Base-by-base conservation (phyloP, 768 basidiomycete species). In the Boletus subcaerulescens region DNA sequence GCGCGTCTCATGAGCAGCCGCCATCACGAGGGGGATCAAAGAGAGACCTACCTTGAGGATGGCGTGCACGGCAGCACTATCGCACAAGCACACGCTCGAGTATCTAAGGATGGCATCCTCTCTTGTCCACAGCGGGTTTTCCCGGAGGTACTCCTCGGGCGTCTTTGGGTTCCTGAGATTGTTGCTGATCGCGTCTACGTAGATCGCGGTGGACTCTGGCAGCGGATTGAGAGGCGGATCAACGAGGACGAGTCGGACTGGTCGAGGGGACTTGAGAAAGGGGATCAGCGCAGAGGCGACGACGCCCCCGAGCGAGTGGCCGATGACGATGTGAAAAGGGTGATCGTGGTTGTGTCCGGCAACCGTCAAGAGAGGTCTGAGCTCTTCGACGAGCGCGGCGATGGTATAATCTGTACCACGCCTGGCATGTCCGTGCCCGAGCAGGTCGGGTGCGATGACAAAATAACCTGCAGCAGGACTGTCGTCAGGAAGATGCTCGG, bases 391-490 rank as follows among this genome's bases (percentile, higher is more conserved):
- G 20, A 67, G 7, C 7, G 54, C 53, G 6, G 36, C 24, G 12
- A 67, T 29, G 38, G 63, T 57, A 42, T 58, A 65, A n/a, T 53
- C 53, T 0, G 61, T 39, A 29, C 29, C 29, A 14, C 50, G 56
- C 12, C 35, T 42, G 10, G 58, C 51, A 15, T 18, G 22, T 1
- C 58, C 64, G 20, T 69, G 69, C 8, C 62, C 63, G 22, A 67
- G 60, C 3, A 63, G 26, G 36, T 63, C 63, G 4, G 67, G 65
- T 17, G 65, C 67, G 0, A 31, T 50, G 33, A 67, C 65, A 17
- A 60, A 54, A 29, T 60, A 67, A 36, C 65, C 69, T 69, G 52
- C 31, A 20, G 39, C 0, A 1, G 24, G n/a, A 20, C 3, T 15
- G 12, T 8, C 20, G 35, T 62, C 48, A 42, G 24, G 35, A 45